phyloP scores from a whole-genome alignment of 2,329 filamentous ascomycete species.

The Botrytis tulipae region DNA sequence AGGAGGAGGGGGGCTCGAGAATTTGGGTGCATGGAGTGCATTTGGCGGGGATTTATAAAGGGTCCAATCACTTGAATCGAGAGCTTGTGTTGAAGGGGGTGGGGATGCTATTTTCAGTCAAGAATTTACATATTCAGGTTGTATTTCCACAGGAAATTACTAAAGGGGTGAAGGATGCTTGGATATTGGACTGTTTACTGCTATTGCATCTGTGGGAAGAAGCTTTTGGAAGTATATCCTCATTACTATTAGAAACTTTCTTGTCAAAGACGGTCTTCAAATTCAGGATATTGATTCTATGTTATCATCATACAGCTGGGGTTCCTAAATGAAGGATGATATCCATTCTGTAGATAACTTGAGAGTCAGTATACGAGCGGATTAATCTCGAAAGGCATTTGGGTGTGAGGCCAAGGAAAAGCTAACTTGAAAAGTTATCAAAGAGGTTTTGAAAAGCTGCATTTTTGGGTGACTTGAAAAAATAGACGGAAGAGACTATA shows the following conservation, averaged over 20 bases:
- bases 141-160: rapidly evolving
- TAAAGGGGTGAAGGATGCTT: neutral
- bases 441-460: neutral
- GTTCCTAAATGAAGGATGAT: neutral
- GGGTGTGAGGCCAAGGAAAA: neutral
- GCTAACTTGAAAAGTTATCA: neutral
- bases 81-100: neutral
- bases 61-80: neutral
- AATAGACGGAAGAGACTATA: neutral
- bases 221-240: neutral
- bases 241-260: neutral
- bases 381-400: neutral
- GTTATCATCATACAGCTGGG: neutral
- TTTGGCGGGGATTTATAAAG: neutral
- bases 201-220: neutral
- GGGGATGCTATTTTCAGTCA: rapidly evolving
- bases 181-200: neutral
- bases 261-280: neutral
- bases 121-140: neutral
- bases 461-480: neutral
- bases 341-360: neutral
- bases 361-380: neutral
- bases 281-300: neutral
- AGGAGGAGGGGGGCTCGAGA: neutral
- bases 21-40: neutral